These are phyloP conservation scores for Schizopora paradoxa DNA, from an alignment of 1,284 basidiomycete species.

Conservation along the genomic window DNA sequence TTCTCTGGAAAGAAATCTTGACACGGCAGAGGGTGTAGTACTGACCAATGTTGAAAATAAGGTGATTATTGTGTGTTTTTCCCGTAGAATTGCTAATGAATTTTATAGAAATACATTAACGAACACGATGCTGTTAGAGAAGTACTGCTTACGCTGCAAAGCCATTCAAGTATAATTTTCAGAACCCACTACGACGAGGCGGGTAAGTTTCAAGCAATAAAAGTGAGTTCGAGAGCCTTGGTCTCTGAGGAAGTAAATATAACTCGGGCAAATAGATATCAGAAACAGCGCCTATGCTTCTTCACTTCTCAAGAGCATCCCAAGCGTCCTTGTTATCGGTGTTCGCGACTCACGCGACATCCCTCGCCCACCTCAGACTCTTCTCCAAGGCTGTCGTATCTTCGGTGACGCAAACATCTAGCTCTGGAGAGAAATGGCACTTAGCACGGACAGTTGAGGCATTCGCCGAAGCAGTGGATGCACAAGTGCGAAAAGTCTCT, in stretches of 20 bases:
- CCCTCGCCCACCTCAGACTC: constrained; percentile 52
- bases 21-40: constrained; percentile 24
- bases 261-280: constrained; percentile 39
- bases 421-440: too few species aligned
- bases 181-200: constrained; percentile 33
- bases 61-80: constrained; percentile 1
- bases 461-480: constrained; percentile 69
- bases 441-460: constrained; percentile 77
- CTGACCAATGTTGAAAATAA: constrained; percentile 27
- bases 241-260: background rate
- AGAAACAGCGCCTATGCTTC: constrained; percentile 48
- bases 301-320: constrained; percentile 58
- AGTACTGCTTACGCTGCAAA: constrained; percentile 67
- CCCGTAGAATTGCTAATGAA: constrained; percentile 4
- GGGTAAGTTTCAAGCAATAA: too few species aligned
- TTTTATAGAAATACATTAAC: constrained; percentile 53
- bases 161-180: constrained; percentile 55
- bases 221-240: background rate
- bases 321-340: constrained; percentile 57
- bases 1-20: constrained; percentile 5
- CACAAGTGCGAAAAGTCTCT: constrained; percentile 53
- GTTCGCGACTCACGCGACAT: constrained; percentile 53
- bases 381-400: constrained; percentile 34
- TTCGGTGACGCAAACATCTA: constrained; percentile 21
- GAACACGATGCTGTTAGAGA: constrained; percentile 73